These are phyloP conservation scores for Lachnellula cervina DNA, from an alignment of 2,329 filamentous ascomycete genomes.

Conservation along the genomic window DNA sequence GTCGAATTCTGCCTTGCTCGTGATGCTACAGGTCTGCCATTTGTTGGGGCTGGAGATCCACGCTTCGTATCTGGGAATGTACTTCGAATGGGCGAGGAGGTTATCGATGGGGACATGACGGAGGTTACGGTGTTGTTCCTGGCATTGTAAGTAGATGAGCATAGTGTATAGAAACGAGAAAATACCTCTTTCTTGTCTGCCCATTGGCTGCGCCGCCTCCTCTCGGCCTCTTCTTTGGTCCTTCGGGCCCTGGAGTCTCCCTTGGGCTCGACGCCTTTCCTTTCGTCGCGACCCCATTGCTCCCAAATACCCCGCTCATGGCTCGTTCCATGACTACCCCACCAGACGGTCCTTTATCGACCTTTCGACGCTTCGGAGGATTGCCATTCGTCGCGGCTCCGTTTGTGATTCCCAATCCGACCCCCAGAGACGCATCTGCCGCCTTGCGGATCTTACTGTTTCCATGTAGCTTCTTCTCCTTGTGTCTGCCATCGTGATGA, in stretches of 20 bases:
- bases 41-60: slow-evolving; percentile 56
- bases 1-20: slow-evolving; percentile 73
- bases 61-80: slow-evolving; percentile 60
- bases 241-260: slow-evolving; percentile 63
- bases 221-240: slow-evolving; percentile 66
- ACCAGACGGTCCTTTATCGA: slow-evolving; percentile 59
- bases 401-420: slow-evolving; percentile 64
- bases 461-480: slow-evolving; percentile 58
- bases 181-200: slow-evolving; percentile 75
- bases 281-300: slow-evolving; percentile 45
- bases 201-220: slow-evolving; percentile 59
- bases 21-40: slow-evolving; percentile 58
- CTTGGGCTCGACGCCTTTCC: slow-evolving; percentile 59
- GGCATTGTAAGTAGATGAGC: slow-evolving; percentile 17
- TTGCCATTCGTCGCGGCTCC: slow-evolving; percentile 45
- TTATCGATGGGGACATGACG: slow-evolving; percentile 62
- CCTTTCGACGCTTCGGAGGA: slow-evolving; percentile 72
- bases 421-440: slow-evolving; percentile 44
- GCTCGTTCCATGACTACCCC: slow-evolving; percentile 59
- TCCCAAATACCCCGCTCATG: slow-evolving; percentile 54
- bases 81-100: slow-evolving; percentile 70
- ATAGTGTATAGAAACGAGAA: slow-evolving; percentile 12
- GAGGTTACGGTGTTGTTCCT: slow-evolving; percentile 44
- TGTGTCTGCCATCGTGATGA: slow-evolving; percentile 41
- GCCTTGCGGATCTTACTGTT: slow-evolving; percentile 60